These are phyloP conservation scores for Coemansia sp. DNA, from an alignment of 192 early-diverging fungal species.

Conservation along the genomic window DNA sequence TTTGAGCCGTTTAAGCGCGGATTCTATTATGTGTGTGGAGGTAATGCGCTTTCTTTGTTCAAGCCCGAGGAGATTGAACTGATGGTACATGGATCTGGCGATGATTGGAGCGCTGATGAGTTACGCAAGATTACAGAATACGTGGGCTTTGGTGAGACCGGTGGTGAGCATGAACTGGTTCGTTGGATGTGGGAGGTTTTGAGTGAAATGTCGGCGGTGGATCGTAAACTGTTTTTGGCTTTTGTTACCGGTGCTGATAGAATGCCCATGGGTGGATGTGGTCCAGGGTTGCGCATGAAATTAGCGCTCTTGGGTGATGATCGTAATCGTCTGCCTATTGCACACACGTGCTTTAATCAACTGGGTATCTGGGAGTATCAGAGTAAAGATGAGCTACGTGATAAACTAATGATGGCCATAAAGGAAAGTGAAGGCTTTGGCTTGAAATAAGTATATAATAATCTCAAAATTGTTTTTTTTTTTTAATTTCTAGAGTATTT, in stretches of 20 bases:
- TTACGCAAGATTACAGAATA: conserved; percentile 49
- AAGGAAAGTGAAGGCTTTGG: conserved; percentile 76
- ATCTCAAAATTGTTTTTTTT: background rate
- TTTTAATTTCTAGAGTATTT: background rate
- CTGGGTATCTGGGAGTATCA: conserved; percentile 78
- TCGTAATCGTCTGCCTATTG: conserved; percentile 69
- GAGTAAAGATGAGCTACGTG: conserved; percentile 59
- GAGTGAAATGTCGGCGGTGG: conserved; percentile 57
- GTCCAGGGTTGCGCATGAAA: conserved; percentile 55
- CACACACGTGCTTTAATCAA: conserved; percentile 96
- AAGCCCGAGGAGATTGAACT: conserved; percentile 90
- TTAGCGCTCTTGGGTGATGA: conserved; percentile 69
- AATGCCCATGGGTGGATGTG: conserved; percentile 72
- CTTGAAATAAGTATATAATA: conserved; percentile 51
- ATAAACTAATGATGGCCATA: conserved; percentile 70
- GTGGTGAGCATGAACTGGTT: conserved; percentile 43
- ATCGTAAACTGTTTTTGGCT: conserved; percentile 72
- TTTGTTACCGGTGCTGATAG: conserved; percentile 94
- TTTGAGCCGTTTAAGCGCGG: conserved; percentile 85
- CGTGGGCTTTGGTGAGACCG: conserved; percentile 35
- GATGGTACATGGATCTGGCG: conserved; percentile 79
- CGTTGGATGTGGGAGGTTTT: conserved; percentile 81
- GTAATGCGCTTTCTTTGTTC: conserved; percentile 83
- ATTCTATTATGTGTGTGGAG: conserved; percentile 82
- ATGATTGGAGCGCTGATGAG: conserved; percentile 31